Percentiles rank a stretch among this genome's conserved stretches.
phyloP scores from a whole-genome alignment of 2,329 filamentous ascomycete species.

The Stachybotrys chlorohalonatus region DNA sequence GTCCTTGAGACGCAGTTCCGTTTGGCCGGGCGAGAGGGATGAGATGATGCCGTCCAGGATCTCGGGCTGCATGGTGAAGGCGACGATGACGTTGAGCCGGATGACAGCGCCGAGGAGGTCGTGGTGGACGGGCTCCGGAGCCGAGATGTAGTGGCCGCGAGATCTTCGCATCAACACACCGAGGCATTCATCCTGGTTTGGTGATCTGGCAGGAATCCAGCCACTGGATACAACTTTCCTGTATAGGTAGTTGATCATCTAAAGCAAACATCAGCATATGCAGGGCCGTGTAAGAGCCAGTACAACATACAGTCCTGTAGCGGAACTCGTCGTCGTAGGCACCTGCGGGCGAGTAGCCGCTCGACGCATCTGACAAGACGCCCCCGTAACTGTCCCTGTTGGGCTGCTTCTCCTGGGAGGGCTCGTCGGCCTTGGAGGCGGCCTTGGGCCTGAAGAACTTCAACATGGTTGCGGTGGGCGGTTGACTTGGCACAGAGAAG shows the following conservation, averaged over 20 bases:
- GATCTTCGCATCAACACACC: conserved; percentile 28
- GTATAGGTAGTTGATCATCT: conserved; percentile 22
- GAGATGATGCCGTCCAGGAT: conserved; percentile 35
- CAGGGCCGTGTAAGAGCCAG: not conserved
- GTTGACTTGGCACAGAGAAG: not conserved
- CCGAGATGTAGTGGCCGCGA: conserved; percentile 30
- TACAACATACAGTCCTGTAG: conserved; percentile 16
- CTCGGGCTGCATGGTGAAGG: conserved; percentile 39
- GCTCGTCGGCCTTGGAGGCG: not conserved
- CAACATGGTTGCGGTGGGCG: not conserved
- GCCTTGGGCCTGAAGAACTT: not conserved
- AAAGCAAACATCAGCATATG: no score
- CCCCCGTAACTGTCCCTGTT: not conserved
- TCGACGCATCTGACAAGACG: not conserved
- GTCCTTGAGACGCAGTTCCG: conserved; percentile 29
- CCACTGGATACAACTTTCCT: conserved; percentile 17
- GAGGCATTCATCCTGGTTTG: conserved; percentile 12
- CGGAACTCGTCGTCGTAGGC: conserved; percentile 19
- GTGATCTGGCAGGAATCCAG: conserved; percentile 16
- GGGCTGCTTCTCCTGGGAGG: not conserved
- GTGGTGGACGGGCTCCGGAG: conserved; percentile 27
- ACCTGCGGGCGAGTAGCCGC: not conserved
- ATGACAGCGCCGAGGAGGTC: conserved; percentile 30
- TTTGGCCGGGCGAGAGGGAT: conserved; percentile 28
- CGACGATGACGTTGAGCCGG: conserved; percentile 34